Evolutionary conservation across 2,329 filamentous ascomycete genomes (phyloP).

Genomic region (Leptodontidium sp.): DNA sequence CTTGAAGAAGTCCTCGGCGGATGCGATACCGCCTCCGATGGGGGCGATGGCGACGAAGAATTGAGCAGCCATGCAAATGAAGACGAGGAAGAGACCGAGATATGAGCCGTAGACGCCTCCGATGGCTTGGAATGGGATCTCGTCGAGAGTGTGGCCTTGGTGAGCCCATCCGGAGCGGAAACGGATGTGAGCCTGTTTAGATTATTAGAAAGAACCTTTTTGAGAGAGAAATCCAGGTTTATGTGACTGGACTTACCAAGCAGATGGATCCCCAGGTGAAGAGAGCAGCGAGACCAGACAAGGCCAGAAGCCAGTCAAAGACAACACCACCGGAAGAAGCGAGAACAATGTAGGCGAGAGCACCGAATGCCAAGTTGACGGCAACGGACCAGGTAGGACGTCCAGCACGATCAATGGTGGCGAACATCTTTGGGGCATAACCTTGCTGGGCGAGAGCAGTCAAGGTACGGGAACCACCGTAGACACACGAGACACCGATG

Average conservation of each 20-base stretch:
- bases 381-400: slow-evolving; percentile 69
- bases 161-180: slow-evolving; percentile 55
- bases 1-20: slow-evolving; percentile 63
- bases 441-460: slow-evolving; percentile 87
- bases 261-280: slow-evolving; percentile 78
- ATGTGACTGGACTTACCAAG: slow-evolving; percentile 58
- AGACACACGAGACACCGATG: slow-evolving; percentile 90
- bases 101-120: slow-evolving; percentile 68
- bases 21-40: slow-evolving; percentile 50
- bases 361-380: slow-evolving; percentile 60
- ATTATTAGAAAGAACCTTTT: slow-evolving; percentile 58
- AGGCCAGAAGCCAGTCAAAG: slow-evolving; percentile 72
- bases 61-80: slow-evolving; percentile 50
- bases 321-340: slow-evolving; percentile 53
- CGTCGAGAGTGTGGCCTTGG: slow-evolving; percentile 65
- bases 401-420: slow-evolving; percentile 82
- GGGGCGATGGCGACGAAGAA: slow-evolving; percentile 53
- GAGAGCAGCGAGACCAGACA: slow-evolving; percentile 75
- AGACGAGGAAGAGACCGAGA: slow-evolving; percentile 63
- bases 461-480: slow-evolving; percentile 87
- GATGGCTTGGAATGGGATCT: slow-evolving; percentile 67
- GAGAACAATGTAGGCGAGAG: slow-evolving; percentile 64
- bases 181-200: slow-evolving; percentile 64
- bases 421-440: slow-evolving; percentile 78
- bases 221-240: slow-evolving; percentile 69